Percentiles rank a stretch among this genome's conserved stretches.
These are phyloP conservation scores for Geranium incanum DNA, from an alignment of 441 rosid species.

Conservation along the genomic window DNA sequence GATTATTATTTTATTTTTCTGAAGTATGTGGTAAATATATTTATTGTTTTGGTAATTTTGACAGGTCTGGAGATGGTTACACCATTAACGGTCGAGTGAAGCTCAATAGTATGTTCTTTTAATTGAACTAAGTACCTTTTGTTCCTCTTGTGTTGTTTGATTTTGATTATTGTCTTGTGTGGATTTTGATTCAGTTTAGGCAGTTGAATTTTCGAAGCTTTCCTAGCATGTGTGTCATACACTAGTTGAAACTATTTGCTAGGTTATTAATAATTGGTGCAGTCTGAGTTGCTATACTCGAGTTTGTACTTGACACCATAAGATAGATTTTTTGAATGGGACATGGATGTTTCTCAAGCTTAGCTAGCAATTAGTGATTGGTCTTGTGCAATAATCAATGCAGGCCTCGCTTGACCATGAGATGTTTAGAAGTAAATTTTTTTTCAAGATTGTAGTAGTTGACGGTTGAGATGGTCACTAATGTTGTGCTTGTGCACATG, in stretches of 20 bases:
- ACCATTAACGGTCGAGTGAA: conserved; percentile 69
- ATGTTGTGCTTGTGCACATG: background rate
- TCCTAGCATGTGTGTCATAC: background rate
- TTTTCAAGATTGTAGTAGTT: background rate
- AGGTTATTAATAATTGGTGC: background rate
- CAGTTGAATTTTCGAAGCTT: background rate
- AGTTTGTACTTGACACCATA: background rate
- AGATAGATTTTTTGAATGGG: background rate
- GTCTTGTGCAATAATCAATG: background rate
- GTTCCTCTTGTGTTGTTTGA: background rate
- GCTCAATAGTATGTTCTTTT: conserved; percentile 42
- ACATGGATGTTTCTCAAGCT: background rate
- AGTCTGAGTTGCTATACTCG: background rate
- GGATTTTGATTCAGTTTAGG: background rate
- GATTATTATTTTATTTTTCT: background rate
- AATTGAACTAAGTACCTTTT: background rate
- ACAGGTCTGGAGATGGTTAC: conserved; percentile 59
- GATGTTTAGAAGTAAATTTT: background rate
- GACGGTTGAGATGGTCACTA: too few relatives aligned
- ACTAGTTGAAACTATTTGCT: background rate
- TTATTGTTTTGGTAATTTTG: background rate
- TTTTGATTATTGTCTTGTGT: background rate
- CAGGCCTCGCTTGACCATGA: conserved; percentile 1
- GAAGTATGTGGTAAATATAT: background rate
- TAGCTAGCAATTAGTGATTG: background rate